These are phyloP conservation scores for Trichoderma semiorbis DNA, from an alignment of 2,329 filamentous ascomycete genomes.

Conservation along the genomic window DNA sequence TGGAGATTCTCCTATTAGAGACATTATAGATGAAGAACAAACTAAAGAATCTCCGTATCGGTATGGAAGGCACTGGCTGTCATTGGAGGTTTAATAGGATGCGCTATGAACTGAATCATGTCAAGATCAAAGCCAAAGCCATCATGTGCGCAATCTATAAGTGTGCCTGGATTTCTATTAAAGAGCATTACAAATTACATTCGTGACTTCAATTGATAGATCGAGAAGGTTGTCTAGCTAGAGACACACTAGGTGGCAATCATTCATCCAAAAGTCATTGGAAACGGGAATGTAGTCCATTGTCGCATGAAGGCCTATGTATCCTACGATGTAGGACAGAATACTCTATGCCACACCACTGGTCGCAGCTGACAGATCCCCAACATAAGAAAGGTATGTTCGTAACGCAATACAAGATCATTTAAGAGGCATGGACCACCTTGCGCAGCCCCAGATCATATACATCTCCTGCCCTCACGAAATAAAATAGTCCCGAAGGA, in stretches of 20 bases:
- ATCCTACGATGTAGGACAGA: neutral
- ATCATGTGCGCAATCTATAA: neutral
- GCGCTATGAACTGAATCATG: neutral
- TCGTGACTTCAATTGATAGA: neutral
- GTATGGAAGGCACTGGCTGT: neutral
- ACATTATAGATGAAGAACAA: neutral
- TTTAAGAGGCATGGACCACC: neutral
- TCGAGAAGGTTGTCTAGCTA: neutral
- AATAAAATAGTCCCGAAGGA: neutral
- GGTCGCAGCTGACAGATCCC: neutral
- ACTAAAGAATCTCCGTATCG: neutral
- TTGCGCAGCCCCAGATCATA: constrained; percentile 4
- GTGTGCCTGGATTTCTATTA: neutral
- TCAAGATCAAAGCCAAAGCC: neutral
- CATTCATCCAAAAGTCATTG: neutral
- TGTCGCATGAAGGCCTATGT: neutral
- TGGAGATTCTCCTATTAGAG: constrained; percentile 61
- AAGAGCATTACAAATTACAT: neutral
- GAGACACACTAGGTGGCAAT: neutral
- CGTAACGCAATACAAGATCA: neutral
- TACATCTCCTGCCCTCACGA: neutral
- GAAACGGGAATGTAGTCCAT: neutral
- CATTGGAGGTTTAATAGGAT: neutral
- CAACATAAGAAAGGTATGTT: neutral
- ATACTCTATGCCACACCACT: neutral